These are phyloP conservation scores for Epichloe brachyelytri DNA, from an alignment of 2,329 filamentous ascomycete species.

Conservation along the genomic window DNA sequence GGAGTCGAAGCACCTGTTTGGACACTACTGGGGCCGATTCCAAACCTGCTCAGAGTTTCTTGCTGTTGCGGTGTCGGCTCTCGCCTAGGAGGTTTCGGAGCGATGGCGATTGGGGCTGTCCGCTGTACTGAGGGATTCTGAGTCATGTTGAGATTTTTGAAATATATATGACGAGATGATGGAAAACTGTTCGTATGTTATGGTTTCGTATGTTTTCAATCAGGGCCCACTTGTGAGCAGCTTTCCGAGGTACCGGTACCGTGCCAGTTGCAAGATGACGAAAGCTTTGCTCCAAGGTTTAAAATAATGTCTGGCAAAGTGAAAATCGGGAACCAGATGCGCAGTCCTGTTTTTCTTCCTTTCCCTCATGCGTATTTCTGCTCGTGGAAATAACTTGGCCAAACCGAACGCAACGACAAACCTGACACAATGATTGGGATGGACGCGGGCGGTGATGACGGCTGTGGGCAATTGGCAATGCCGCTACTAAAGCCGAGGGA, in stretches of 20 bases:
- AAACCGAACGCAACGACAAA: slow-evolving; percentile 3
- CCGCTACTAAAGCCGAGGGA: background rate
- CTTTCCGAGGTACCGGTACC: background rate
- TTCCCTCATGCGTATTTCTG: background rate
- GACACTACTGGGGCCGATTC: slow-evolving; percentile 36
- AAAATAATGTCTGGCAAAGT: background rate
- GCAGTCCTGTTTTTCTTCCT: background rate
- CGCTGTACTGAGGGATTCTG: slow-evolving; percentile 39
- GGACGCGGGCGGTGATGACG: background rate
- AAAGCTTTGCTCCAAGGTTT: background rate
- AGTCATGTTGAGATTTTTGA: slow-evolving; percentile 32
- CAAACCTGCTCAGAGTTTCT: slow-evolving; percentile 33
- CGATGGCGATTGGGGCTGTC: slow-evolving; percentile 54
- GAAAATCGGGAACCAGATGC: background rate
- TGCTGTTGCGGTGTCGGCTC: slow-evolving; percentile 31
- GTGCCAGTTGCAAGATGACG: background rate
- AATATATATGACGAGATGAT: slow-evolving; percentile 8
- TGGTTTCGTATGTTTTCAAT: background rate
- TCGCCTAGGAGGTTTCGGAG: slow-evolving; percentile 41
- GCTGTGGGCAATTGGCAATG: background rate
- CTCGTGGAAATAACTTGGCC: background rate
- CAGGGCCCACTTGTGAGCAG: background rate
- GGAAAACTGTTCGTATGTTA: background rate
- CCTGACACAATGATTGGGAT: background rate
- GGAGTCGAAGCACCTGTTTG: slow-evolving; percentile 38